A percentile compares a stretch with the other conserved stretches of the same genome.
These are phyloP conservation scores for Zymoseptoria brevis DNA, from an alignment of 2,329 filamentous ascomycete genomes.

Conservation along the genomic window DNA sequence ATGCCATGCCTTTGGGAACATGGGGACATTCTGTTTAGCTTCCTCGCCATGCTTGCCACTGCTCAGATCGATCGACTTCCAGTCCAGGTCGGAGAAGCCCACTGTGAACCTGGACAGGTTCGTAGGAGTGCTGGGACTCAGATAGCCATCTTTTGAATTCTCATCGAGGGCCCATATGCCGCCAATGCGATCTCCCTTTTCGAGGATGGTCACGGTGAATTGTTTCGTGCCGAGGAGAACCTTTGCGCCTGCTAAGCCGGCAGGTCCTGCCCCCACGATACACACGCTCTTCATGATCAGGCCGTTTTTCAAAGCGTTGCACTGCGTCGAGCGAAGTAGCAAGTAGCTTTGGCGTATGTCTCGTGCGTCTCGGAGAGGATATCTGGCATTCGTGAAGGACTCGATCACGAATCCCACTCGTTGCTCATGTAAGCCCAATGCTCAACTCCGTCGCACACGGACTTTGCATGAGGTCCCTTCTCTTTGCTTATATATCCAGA, in stretches of 20 bases:
- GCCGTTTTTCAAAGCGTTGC: neutral
- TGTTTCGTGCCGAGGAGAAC: constrained; percentile 54
- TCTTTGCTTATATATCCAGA: neutral
- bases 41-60: constrained; percentile 3
- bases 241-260: constrained; percentile 48
- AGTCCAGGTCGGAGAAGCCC: constrained; percentile 55
- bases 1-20: constrained; percentile 70
- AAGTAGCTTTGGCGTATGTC: neutral
- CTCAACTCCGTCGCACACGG: neutral
- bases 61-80: constrained; percentile 44
- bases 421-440: neutral
- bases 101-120: constrained; percentile 76
- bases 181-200: constrained; percentile 57
- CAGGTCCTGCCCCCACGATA: constrained; percentile 39
- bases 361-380: neutral
- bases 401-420: neutral
- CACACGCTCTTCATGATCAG: constrained; percentile 28
- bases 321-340: neutral
- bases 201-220: constrained; percentile 65
- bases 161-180: constrained; percentile 62
- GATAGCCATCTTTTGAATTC: constrained; percentile 40
- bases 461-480: neutral
- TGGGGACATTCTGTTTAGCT: constrained; percentile 38
- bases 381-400: too few species aligned
- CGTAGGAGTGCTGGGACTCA: constrained; percentile 51